A percentile compares a stretch with the other conserved stretches of the same genome.
Evolutionary conservation across 2,329 filamentous ascomycete genomes (phyloP).

Genomic region (Microdochium paspali): DNA sequence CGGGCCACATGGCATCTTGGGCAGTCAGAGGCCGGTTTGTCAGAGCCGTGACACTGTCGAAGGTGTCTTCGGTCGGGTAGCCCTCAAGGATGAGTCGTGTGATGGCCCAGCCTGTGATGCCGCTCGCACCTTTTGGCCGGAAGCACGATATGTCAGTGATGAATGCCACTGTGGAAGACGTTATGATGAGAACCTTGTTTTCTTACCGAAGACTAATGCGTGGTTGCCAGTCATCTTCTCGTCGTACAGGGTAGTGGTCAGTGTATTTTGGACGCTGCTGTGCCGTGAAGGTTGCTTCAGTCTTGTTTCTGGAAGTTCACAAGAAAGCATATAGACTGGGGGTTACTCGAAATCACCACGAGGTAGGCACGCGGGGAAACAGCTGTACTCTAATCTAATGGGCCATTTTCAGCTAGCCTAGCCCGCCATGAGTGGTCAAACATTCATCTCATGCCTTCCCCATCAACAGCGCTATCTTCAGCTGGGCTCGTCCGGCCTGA

Average conservation of each 20-base stretch:
- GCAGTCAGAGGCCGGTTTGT: conserved; percentile 2
- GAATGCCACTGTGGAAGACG: background rate
- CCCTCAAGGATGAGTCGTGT: conserved; percentile 2
- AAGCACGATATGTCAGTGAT: background rate
- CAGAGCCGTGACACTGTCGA: conserved; percentile 2
- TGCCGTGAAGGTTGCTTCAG: no score
- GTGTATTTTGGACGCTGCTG: no score
- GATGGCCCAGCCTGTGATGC: conserved; percentile 5
- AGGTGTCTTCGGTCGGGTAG: conserved; percentile 1
- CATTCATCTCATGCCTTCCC: no score
- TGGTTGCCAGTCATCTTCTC: conserved; percentile 1
- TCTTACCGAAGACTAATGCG: conserved; percentile 3
- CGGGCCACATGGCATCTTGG: conserved; percentile 13
- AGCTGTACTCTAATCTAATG: no score
- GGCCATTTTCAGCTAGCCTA: no score
- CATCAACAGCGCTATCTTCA: no score
- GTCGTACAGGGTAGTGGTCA: background rate
- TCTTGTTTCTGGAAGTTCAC: no score
- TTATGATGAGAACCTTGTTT: background rate
- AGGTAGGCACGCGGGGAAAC: background rate
- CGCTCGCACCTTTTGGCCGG: conserved; percentile 1
- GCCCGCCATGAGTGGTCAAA: no score
- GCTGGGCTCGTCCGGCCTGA: no score
- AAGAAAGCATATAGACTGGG: no score
- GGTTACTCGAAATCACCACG: background rate